phyloP scores from a whole-genome alignment of 106 monocot genomes.

The Dactylorhiza incarnata region DNA sequence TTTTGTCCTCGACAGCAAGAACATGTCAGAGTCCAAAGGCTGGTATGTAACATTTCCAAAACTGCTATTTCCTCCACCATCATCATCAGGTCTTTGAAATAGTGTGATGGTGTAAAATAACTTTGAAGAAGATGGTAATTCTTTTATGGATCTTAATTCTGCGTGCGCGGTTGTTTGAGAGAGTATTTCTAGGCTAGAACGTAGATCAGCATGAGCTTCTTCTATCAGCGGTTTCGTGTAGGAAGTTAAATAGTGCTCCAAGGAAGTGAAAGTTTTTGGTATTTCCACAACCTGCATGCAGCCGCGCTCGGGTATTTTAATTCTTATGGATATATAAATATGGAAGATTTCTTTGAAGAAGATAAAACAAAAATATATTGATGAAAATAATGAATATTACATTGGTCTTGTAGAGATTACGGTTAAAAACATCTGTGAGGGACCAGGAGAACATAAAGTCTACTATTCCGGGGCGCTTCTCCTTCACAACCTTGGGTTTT shows the following conservation, averaged over 20 bases:
- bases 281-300: constrained; percentile 6
- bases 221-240: constrained; percentile 12
- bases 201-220: constrained; percentile 10
- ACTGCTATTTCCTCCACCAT: background rate
- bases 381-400: too few species aligned
- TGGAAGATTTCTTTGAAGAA: too few species aligned
- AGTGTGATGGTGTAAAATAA: background rate
- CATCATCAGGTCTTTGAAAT: background rate
- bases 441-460: too few species aligned
- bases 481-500: too few species aligned
- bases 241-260: constrained; percentile 9
- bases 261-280: constrained; percentile 11
- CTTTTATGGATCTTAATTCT: background rate
- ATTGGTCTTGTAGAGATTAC: too few species aligned
- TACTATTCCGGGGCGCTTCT: too few species aligned
- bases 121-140: background rate
- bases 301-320: too few species aligned
- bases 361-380: too few species aligned
- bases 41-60: background rate
- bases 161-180: background rate
- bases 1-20: constrained; percentile 14
- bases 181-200: background rate
- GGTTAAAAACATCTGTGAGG: too few species aligned
- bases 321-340: too few species aligned
- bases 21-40: constrained; percentile 21